phyloP scores from a whole-genome alignment of 257 asterid genomes.

The Pogostemon cablin region DNA sequence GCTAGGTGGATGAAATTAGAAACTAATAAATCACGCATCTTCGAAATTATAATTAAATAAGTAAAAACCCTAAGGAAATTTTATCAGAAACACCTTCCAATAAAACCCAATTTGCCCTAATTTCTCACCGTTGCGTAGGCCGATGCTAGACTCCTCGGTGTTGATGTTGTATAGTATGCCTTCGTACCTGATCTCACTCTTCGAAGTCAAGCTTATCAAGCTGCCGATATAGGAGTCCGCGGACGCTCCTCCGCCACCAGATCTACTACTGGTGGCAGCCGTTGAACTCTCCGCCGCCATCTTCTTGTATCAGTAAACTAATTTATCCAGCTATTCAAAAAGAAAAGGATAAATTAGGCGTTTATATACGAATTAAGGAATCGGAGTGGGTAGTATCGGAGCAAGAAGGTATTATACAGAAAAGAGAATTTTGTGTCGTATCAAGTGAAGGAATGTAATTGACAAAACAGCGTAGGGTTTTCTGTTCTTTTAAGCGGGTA shows the following conservation, averaged over 20 bases:
- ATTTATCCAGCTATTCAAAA: too few relatives aligned
- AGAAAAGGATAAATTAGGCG: too few relatives aligned
- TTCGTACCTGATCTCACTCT: constrained; percentile 94
- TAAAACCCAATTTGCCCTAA: neutral
- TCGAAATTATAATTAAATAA: neutral
- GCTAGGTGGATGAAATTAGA: neutral
- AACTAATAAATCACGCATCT: neutral
- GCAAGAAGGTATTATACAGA: too few relatives aligned
- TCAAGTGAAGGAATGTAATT: too few relatives aligned
- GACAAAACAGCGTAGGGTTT: too few relatives aligned
- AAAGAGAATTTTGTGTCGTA: too few relatives aligned
- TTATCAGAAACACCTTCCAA: neutral
- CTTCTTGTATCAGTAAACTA: neutral
- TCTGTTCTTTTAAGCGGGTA: too few relatives aligned
- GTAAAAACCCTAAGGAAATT: neutral
- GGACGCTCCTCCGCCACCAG: constrained; percentile 63
- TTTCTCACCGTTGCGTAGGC: constrained; percentile 73
- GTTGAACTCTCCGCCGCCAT: constrained; percentile 76
- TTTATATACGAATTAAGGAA: too few relatives aligned
- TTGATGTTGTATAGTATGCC: constrained; percentile 82
- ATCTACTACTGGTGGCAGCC: constrained; percentile 52
- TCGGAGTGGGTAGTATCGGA: too few relatives aligned
- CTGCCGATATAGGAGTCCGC: constrained; percentile 92
- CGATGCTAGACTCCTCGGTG: constrained; percentile 95
- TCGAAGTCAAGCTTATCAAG: constrained; percentile 87